Conservation (phyloP, 371 early-diverging fungal genomes). For the Mortierella sp. region DNA sequence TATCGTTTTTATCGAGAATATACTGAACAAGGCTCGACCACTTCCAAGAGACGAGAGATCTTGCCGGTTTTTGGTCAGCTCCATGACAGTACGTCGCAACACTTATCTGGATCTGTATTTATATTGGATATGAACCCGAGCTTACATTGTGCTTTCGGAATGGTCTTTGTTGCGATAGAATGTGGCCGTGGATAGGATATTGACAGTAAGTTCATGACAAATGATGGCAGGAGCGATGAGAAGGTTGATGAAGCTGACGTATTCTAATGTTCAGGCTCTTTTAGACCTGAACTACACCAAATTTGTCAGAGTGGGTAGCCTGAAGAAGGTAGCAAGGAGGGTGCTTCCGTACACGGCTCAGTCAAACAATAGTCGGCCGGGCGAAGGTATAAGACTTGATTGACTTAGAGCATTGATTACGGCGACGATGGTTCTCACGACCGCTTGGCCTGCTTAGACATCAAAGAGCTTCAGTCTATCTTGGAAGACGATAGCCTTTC, state of each 20-base stretch:
- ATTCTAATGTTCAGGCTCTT: slow-evolving; percentile 46
- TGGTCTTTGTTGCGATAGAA: slow-evolving; percentile 52
- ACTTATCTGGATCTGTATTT: background rate
- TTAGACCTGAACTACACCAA: slow-evolving; percentile 78
- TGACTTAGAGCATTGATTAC: background rate
- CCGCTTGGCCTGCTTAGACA: slow-evolving; percentile 55
- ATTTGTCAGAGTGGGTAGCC: slow-evolving; percentile 89
- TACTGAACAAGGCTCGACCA: slow-evolving; percentile 58
- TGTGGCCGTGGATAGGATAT: slow-evolving; percentile 92
- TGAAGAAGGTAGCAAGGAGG: slow-evolving; percentile 81
- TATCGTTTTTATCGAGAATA: slow-evolving; percentile 76
- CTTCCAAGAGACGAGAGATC: slow-evolving; percentile 30
- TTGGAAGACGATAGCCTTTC: slow-evolving; percentile 68
- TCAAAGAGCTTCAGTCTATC: slow-evolving; percentile 81
- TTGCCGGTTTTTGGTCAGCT: slow-evolving; percentile 69
- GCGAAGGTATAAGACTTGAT: slow-evolving; percentile 49
- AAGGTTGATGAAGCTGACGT: background rate
- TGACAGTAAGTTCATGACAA: slow-evolving; percentile 56
- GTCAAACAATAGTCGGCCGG: slow-evolving; percentile 61
- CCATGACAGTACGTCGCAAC: slow-evolving; percentile 63
- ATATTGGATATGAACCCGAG: background rate
- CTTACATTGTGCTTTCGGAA: background rate
- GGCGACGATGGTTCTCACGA: background rate
- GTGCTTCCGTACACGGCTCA: slow-evolving; percentile 77
- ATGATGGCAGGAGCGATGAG: background rate